These are phyloP conservation scores for Aureobasidium sp. DNA, from an alignment of 2,329 filamentous ascomycete species.

Conservation along the genomic window DNA sequence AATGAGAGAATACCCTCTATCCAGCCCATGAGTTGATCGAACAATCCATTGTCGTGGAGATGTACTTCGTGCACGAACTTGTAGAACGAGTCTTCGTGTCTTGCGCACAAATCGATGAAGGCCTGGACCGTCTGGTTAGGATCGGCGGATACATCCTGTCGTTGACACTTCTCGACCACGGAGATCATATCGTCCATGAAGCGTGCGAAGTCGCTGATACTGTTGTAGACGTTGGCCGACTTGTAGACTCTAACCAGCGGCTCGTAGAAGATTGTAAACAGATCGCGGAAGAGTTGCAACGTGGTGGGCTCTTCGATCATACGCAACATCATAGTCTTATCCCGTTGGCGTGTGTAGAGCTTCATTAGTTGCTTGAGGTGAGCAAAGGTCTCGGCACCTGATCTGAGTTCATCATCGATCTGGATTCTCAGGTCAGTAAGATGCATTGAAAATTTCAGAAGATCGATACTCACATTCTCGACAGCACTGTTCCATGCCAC, in stretches of 20 bases:
- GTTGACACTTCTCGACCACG: conserved; percentile 60
- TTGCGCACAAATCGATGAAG: conserved; percentile 92
- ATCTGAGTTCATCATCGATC: conserved; percentile 75
- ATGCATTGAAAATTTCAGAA: background rate
- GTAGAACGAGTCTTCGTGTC: conserved; percentile 96
- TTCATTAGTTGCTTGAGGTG: conserved; percentile 93
- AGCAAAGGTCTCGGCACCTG: conserved; percentile 86
- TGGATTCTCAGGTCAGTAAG: conserved; percentile 14
- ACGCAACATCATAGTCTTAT: conserved; percentile 95
- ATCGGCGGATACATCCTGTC: conserved; percentile 80
- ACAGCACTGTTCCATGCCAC: conserved; percentile 94
- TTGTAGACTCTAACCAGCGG: conserved; percentile 96
- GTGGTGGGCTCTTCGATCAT: conserved; percentile 97
- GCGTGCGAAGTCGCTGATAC: conserved; percentile 87
- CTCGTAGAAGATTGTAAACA: conserved; percentile 99
- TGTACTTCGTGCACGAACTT: conserved; percentile 99
- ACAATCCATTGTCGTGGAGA: conserved; percentile 90
- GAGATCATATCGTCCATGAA: conserved; percentile 91
- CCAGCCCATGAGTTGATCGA: conserved; percentile 95
- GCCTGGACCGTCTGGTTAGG: conserved; percentile 97
- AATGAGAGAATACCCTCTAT: conserved; percentile 93
- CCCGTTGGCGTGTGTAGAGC: conserved; percentile 78
- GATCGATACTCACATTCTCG: conserved; percentile 51
- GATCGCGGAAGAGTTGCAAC: conserved; percentile 85
- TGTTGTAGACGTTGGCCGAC: conserved; percentile 95